A percentile compares a stretch with the other conserved stretches of the same genome.
phyloP scores from a whole-genome alignment of 129 eudicot genomes.

The Centrapalus pauciflorus region DNA sequence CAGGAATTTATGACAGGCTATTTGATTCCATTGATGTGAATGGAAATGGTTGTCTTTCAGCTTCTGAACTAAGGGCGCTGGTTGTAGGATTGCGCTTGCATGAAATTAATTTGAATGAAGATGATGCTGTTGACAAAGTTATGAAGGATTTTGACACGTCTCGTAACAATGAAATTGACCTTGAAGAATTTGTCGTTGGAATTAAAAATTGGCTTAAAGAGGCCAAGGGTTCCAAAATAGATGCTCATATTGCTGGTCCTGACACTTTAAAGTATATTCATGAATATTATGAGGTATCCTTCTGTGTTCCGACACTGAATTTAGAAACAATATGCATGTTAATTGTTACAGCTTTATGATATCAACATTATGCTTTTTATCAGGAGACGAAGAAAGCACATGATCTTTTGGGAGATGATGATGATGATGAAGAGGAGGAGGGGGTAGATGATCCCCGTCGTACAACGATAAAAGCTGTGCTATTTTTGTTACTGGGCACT shows the following conservation, averaged over 20 bases:
- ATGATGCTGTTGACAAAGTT: conserved; percentile 60
- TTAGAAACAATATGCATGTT: too few relatives aligned
- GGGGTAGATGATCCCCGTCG: conserved; percentile 52
- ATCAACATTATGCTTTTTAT: conserved; percentile 1
- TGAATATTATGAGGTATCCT: conserved; percentile 53
- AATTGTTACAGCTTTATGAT: background rate
- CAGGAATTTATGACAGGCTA: conserved; percentile 41
- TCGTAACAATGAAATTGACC: conserved; percentile 29
- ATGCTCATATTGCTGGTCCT: conserved; percentile 34
- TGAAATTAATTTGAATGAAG: conserved; percentile 54
- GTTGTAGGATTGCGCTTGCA: conserved; percentile 60
- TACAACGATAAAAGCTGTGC: conserved; percentile 59
- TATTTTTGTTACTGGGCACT: conserved; percentile 61
- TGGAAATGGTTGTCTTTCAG: conserved; percentile 38
- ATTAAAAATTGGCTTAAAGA: conserved; percentile 58
- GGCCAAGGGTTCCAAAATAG: conserved; percentile 32
- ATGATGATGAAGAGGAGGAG: conserved; percentile 69
- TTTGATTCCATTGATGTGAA: conserved; percentile 49
- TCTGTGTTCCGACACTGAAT: background rate
- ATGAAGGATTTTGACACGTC: conserved; percentile 75
- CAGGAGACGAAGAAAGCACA: conserved; percentile 71
- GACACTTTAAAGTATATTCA: conserved; percentile 51
- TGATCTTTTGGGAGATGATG: conserved; percentile 48
- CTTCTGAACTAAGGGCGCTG: conserved; percentile 59
- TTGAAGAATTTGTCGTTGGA: conserved; percentile 42